phyloP scores from a whole-genome alignment of 2,329 filamentous ascomycete species.

The Bipolaris oryzae region DNA sequence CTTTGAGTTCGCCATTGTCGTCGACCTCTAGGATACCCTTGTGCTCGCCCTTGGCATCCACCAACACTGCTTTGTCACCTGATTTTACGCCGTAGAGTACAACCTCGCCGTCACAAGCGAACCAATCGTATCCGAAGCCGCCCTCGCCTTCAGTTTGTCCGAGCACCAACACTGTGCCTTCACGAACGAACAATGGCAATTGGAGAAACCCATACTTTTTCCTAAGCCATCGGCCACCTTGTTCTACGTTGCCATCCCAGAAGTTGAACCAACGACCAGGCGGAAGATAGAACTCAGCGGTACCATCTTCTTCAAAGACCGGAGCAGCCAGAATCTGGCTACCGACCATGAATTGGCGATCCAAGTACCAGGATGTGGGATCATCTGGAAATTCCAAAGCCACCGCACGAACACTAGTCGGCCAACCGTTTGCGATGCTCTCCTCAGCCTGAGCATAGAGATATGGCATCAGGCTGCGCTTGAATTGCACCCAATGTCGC shows the following conservation, averaged over 20 bases:
- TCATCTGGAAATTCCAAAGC: conserved; percentile 75
- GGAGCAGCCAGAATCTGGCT: conserved; percentile 67
- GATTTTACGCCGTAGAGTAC: conserved; percentile 47
- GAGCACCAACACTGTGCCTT: conserved; percentile 50
- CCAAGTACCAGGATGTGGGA: conserved; percentile 69
- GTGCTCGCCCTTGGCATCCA: conserved; percentile 42
- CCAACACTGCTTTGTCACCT: conserved; percentile 43
- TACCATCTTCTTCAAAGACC: conserved; percentile 66
- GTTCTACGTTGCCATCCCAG: conserved; percentile 51
- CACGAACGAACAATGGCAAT: conserved; percentile 50
- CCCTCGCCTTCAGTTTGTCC: conserved; percentile 47
- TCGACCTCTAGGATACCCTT: conserved; percentile 40
- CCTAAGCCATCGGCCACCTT: conserved; percentile 54
- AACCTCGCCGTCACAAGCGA: conserved; percentile 46
- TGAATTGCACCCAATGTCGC: conserved; percentile 59
- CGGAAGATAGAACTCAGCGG: conserved; percentile 70
- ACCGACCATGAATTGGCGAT: conserved; percentile 77
- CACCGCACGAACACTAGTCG: conserved; percentile 66
- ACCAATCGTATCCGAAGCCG: conserved; percentile 52
- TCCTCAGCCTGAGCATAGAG: conserved; percentile 60
- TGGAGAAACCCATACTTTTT: conserved; percentile 50
- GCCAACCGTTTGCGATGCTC: conserved; percentile 61
- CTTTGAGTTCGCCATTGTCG: conserved; percentile 37
- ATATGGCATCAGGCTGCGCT: conserved; percentile 65
- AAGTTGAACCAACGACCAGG: conserved; percentile 59